Base-by-base conservation (phyloP, 139 green algal species). In the Chlorella sp. region DNA sequence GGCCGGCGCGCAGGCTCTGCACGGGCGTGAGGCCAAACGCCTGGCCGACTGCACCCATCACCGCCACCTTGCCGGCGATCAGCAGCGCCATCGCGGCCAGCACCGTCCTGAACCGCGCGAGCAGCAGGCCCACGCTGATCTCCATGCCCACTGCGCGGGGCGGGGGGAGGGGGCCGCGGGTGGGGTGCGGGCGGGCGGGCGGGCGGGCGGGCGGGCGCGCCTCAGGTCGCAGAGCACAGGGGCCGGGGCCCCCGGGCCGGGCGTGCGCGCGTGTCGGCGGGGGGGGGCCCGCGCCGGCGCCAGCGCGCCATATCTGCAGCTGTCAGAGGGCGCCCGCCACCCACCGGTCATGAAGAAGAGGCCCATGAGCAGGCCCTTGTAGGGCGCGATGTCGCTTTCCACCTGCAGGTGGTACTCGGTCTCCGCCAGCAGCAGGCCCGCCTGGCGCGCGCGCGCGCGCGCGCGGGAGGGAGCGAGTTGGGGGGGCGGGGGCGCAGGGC, bases 331-430 rank as follows among this genome's bases (percentile, higher is more conserved):
- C 21, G 29, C 62, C 2, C 15, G 6, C 23, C 25, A 15, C 70
- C 35, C 72, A 77, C 72, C 72, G 1, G 91, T 97, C 95, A 99
- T 99, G 91, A 99, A 99, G 88, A 99, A 99, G 42, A 99, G 92
- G 9, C 96, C 96, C 84, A 99, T 95, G 23, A 99, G 92, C 71
- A 99, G 87, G 40, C 96, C 96, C 85, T 98, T 95, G 89, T 98
- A 99, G 19, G 96, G 95, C 9, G 88, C 91, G 56, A 99, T 99
- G 88, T 99, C 96, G 17, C 82, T 92, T 86, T 99, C 96, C 19
- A 99, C 96, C 86, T 94, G 88, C 66, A 99, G 87, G 53, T 91
- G 93, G 80, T 93, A 99, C 84, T 99, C 96, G 0, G 96, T 99
- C 85, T 99, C 96, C 19, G 96, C 95, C 29, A 99, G 85, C 50